Base-by-base conservation (phyloP, 1,139 yeast genomes). In the Kodamaea alishanica region DNA sequence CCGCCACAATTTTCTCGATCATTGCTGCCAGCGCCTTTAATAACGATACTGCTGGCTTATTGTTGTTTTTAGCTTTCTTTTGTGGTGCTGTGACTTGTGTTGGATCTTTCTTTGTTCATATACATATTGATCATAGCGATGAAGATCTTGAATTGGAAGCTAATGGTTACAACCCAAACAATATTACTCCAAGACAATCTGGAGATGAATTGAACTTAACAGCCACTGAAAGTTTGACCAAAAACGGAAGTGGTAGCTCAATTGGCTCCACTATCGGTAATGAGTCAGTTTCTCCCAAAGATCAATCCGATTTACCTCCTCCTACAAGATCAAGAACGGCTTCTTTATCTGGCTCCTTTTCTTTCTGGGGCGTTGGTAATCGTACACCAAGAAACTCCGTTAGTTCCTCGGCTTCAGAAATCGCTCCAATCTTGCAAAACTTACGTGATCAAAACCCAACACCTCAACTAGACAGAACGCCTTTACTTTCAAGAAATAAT, bases 1-100 rank as follows among this genome's bases (percentile, higher is more conserved):
- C 73, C 2, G 76, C 76, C 9, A 70, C 73, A 4, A 44, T 70
- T 9, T 69, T 70, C 47, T 65, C 73, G 3, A 44, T 73, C 1
- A 50, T 77, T 10, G 69, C 81, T 8, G 75, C 79, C 2, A 54
- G 60, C 8, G 59, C 66, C 34, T 79, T 70, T 46, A 58, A 59
- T 11, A 67, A 66, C 31, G 54, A 77, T 41, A 66, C 79, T 6
- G 75, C 67, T 1, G 70, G 63, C 0, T 57, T 71, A 24, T 53
- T 71, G 37, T 46, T 52, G 32, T 70, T 70, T 42, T 58, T 71
- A 42, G 55, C 72, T 1, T 35, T 65, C 8, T 58, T 55, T 41
- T 68, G 75, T 50, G 75, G 75, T 2, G 31, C 55, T 1, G 49
- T 65, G 2, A 59, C 68, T 0, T 66, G 70, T 33, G 28, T 58